These are phyloP conservation scores for Starmerella ratchasimensis DNA, from an alignment of 805 yeast genomes.

Conservation along the genomic window DNA sequence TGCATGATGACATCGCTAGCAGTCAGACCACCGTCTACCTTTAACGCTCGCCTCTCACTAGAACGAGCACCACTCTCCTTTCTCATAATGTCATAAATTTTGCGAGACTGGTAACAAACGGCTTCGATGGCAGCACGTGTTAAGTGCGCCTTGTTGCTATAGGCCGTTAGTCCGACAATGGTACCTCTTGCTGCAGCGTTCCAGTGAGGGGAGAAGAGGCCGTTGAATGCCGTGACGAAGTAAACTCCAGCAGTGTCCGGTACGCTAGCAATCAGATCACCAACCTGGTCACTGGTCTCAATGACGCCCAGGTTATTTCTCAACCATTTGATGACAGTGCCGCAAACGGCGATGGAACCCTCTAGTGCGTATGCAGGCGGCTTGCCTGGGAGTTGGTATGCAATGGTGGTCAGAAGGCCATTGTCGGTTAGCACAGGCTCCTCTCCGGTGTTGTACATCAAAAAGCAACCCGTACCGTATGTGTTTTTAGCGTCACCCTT, in stretches of 20 bases:
- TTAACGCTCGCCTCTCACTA: constrained; percentile 22
- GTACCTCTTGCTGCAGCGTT: constrained; percentile 85
- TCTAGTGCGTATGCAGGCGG: constrained; percentile 80
- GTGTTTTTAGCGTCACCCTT: constrained; percentile 88
- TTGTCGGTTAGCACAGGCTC: constrained; percentile 54
- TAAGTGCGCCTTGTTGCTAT: constrained; percentile 79
- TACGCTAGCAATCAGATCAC: constrained; percentile 76
- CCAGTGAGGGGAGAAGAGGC: constrained; percentile 94
- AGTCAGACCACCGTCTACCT: constrained; percentile 92
- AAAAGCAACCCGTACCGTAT: constrained; percentile 90
- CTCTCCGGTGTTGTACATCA: constrained; percentile 75
- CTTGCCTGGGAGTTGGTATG: constrained; percentile 69
- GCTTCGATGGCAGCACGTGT: constrained; percentile 94
- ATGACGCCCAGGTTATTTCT: constrained; percentile 79
- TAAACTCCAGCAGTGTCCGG: constrained; percentile 79
- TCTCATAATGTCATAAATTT: constrained; percentile 80
- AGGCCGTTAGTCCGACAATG: constrained; percentile 83
- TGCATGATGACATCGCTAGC: constrained; percentile 83
- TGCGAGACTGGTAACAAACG: constrained; percentile 85
- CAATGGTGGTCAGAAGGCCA: constrained; percentile 82
- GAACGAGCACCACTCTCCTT: constrained; percentile 48
- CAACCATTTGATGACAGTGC: constrained; percentile 86
- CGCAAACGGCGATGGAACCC: constrained; percentile 94
- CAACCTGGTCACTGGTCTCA: constrained; percentile 71
- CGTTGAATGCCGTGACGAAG: constrained; percentile 89